These are phyloP conservation scores for Talaromyces sp. DNA, from an alignment of 2,329 filamentous ascomycete genomes.

Conservation along the genomic window DNA sequence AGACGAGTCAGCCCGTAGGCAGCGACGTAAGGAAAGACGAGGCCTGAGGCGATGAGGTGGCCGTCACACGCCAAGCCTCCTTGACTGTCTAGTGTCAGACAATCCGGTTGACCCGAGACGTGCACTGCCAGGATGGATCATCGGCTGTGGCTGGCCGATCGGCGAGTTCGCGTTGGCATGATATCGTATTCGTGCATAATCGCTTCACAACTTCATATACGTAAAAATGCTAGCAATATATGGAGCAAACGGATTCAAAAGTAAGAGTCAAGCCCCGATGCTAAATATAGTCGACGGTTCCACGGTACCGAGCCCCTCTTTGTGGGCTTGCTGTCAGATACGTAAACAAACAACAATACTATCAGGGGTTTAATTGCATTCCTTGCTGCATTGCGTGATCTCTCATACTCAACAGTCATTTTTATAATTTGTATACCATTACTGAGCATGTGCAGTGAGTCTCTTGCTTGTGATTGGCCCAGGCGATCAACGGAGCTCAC, in stretches of 20 bases:
- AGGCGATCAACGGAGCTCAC: background rate
- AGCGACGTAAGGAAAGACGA: too few species aligned
- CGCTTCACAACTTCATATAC: too few species aligned
- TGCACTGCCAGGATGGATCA: background rate
- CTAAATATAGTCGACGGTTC: background rate
- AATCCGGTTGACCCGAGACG: background rate
- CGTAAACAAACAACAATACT: background rate
- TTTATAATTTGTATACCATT: too few species aligned
- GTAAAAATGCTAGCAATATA: too few species aligned
- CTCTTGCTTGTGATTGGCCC: background rate
- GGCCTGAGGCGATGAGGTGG: background rate
- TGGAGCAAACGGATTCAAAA: too few species aligned
- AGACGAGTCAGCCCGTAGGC: too few species aligned
- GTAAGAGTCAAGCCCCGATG: background rate
- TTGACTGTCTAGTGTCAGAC: background rate
- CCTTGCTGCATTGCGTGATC: too few species aligned
- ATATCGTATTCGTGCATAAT: too few species aligned
- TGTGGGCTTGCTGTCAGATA: background rate
- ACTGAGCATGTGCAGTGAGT: background rate
- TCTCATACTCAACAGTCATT: too few species aligned
- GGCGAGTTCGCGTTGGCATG: too few species aligned
- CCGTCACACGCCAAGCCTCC: background rate
- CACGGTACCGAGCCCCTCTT: background rate
- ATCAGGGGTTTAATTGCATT: background rate
- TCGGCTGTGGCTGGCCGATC: too few species aligned